Percentiles rank a stretch among this genome's conserved stretches.
Conservation (phyloP, 805 yeast species). For the Candida chauliodis region DNA sequence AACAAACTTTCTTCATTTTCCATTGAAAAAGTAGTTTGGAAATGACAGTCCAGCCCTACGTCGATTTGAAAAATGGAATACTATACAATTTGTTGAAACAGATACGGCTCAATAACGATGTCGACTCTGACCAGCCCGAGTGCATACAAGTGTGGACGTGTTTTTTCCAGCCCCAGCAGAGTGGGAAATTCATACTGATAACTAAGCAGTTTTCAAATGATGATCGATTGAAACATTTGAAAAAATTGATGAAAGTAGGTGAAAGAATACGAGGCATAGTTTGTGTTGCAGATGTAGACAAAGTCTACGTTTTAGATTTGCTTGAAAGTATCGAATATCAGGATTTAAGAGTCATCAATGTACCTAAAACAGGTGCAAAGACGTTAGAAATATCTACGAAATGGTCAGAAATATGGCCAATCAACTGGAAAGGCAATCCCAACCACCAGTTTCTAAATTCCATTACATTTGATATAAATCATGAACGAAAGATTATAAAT, state of each 20-base stretch:
- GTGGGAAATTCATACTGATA: slow-evolving; percentile 23
- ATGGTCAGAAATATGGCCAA: slow-evolving; percentile 86
- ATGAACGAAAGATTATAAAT: slow-evolving; percentile 30
- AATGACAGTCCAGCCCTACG: slow-evolving; percentile 17
- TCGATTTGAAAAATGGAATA: slow-evolving; percentile 45
- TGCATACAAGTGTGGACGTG: slow-evolving; percentile 47
- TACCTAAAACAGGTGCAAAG: slow-evolving; percentile 65
- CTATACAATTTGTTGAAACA: slow-evolving; percentile 46
- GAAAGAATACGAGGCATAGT: slow-evolving; percentile 37
- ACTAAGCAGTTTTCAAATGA: slow-evolving; percentile 23
- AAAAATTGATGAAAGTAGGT: slow-evolving; percentile 46
- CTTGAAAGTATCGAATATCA: slow-evolving; percentile 19
- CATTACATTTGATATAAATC: slow-evolving; percentile 44
- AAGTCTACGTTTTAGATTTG: slow-evolving; percentile 10
- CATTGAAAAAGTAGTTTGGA: not conserved
- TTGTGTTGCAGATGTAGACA: slow-evolving; percentile 33
- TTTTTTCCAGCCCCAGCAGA: slow-evolving; percentile 35
- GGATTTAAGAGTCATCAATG: slow-evolving; percentile 17
- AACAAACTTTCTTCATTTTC: not conserved
- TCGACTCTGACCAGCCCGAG: slow-evolving; percentile 19
- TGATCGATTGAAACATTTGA: slow-evolving; percentile 44
- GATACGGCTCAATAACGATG: slow-evolving; percentile 27
- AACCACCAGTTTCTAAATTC: slow-evolving; percentile 64
- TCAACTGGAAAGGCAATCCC: slow-evolving; percentile 93
- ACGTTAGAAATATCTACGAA: slow-evolving; percentile 60